Evolutionary conservation across 495 filamentous ascomycete species (phyloP).

Genomic region (Neurospora sp.): DNA sequence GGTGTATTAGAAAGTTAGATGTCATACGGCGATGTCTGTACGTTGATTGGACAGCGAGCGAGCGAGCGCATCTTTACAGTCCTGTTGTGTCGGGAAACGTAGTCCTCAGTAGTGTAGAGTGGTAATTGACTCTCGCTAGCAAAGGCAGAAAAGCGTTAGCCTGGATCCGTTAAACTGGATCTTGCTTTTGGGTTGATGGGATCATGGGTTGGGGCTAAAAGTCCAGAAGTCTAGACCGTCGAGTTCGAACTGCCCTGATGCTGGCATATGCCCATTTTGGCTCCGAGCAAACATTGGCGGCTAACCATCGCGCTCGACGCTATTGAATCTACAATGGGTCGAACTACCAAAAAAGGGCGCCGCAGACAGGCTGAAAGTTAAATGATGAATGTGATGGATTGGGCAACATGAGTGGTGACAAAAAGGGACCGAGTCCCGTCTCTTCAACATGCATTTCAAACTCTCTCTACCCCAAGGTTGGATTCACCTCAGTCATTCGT

Average conservation of each 20-base stretch:
- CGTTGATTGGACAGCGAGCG: background rate
- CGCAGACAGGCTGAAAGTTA: background rate
- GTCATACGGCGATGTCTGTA: background rate
- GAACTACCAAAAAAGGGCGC: background rate
- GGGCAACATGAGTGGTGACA: background rate
- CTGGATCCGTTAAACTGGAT: background rate
- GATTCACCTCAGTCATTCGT: conserved; percentile 2
- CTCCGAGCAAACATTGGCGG: background rate
- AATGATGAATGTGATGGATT: background rate
- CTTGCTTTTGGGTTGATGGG: background rate
- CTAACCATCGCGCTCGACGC: background rate
- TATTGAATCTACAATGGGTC: background rate
- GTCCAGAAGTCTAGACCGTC: background rate
- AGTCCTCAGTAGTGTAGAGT: background rate
- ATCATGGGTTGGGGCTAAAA: background rate
- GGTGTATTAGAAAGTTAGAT: background rate
- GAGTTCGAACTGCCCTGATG: background rate
- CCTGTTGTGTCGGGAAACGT: no score
- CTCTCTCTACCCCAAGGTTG: background rate
- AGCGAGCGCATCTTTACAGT: background rate
- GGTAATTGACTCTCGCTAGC: background rate
- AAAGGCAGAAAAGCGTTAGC: background rate
- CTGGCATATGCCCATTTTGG: background rate
- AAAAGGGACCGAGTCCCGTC: background rate
- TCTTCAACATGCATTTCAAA: background rate